Evolutionary conservation across 352 stramenopile genomes (phyloP).

Genomic region (Pythium rishiriense): DNA sequence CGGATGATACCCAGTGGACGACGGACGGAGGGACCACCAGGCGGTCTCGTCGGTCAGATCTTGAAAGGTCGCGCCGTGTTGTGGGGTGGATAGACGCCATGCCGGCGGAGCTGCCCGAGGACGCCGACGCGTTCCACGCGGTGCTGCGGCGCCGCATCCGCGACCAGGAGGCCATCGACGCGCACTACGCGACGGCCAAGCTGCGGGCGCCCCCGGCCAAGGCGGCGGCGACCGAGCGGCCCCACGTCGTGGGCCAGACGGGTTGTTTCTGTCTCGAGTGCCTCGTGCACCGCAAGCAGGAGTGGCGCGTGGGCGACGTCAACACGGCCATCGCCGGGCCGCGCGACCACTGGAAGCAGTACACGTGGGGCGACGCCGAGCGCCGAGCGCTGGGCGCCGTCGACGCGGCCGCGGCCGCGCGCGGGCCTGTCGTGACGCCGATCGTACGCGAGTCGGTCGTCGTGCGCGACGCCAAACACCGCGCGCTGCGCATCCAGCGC

Average conservation of each 20-base stretch:
- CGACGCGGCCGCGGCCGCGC: neutral
- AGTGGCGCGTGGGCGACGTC: slow-evolving; percentile 75
- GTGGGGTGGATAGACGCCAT: neutral
- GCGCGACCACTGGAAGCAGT: slow-evolving; percentile 65
- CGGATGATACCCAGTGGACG: no score
- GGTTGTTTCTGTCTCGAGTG: slow-evolving; percentile 80
- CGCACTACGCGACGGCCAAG: slow-evolving; percentile 18
- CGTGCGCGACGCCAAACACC: slow-evolving; percentile 41
- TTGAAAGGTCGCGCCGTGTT: slow-evolving; percentile 6
- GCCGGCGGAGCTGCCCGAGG: slow-evolving; percentile 41
- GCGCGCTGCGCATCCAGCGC: slow-evolving; percentile 46
- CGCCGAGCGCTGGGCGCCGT: slow-evolving; percentile 41
- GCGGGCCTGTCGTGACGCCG: slow-evolving; percentile 38
- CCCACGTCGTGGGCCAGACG: slow-evolving; percentile 62
- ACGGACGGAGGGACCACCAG: no score
- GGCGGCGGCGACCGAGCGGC: neutral
- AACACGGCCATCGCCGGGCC: slow-evolving; percentile 64
- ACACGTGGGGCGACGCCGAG: slow-evolving; percentile 62
- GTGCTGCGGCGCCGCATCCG: slow-evolving; percentile 56
- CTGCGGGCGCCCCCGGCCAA: neutral
- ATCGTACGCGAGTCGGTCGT: slow-evolving; percentile 50
- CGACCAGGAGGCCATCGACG: slow-evolving; percentile 57
- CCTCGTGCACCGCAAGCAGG: slow-evolving; percentile 66
- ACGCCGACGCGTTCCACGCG: slow-evolving; percentile 50
- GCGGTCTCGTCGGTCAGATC: no score